Conservation (phyloP, 108 stramenopile genomes). For the Bacterosira constricta region DNA sequence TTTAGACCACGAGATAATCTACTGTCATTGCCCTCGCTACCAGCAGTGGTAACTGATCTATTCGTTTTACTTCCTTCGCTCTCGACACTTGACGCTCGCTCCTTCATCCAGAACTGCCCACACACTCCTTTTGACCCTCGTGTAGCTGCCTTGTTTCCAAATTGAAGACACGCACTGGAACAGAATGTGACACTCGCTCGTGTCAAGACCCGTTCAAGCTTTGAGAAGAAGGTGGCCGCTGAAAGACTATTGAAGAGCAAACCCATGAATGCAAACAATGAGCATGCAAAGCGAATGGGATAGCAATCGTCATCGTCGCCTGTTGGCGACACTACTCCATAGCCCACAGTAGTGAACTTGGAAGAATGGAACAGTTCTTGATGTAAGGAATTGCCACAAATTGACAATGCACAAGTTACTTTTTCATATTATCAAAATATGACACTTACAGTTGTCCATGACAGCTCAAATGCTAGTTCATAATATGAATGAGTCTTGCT, state of each 20-base stretch:
- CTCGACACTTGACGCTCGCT: not conserved
- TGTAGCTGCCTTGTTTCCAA: not conserved
- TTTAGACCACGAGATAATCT: no score
- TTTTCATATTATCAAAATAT: no score
- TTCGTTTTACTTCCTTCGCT: not conserved
- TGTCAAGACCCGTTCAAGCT: conserved; percentile 24
- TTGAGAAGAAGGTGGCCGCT: conserved; percentile 31
- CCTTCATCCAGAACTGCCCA: conserved; percentile 7
- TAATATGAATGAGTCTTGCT: not conserved
- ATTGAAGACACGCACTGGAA: conserved; percentile 31
- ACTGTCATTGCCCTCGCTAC: no score
- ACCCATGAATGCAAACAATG: conserved; percentile 40
- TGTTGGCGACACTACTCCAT: conserved; percentile 23
- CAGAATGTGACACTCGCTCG: conserved; percentile 31
- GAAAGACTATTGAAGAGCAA: conserved; percentile 38
- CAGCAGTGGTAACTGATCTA: no score
- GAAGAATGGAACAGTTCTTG: no score
- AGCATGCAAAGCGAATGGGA: conserved; percentile 15
- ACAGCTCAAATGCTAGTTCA: conserved; percentile 33
- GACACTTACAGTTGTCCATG: conserved; percentile 47
- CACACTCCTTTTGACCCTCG: not conserved
- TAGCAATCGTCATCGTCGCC: conserved; percentile 23
- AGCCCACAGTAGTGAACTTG: conserved; percentile 49
- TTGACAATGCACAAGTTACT: no score
- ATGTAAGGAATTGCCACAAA: no score